Percentiles rank a stretch among this genome's conserved stretches.
phyloP scores from a whole-genome alignment of 2,329 filamentous ascomycete species.

The Corniculantispora saksenae region DNA sequence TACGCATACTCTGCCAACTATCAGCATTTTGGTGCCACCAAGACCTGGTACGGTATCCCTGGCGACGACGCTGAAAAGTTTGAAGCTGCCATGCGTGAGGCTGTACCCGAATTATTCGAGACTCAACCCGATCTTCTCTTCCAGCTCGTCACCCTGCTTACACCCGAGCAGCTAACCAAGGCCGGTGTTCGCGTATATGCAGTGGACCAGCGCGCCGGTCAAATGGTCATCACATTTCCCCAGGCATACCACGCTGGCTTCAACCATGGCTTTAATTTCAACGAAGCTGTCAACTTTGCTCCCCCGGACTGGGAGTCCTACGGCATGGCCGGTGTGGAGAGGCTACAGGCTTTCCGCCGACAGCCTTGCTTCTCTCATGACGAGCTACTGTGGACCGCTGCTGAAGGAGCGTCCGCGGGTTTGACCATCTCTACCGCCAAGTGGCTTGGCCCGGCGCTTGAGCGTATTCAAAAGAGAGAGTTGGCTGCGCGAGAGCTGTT shows the following conservation, averaged over 20 bases:
- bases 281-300: conserved; percentile 97
- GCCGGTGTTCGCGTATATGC: conserved; percentile 92
- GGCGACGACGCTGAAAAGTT: conserved; percentile 93
- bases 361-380: conserved; percentile 98
- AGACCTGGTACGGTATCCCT: conserved; percentile 98
- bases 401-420: conserved; percentile 69
- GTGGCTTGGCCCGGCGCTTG: conserved; percentile 87
- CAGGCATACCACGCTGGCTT: conserved; percentile 97
- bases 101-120: conserved; percentile 94
- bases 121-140: conserved; percentile 95
- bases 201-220: conserved; percentile 91
- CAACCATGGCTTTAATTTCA: conserved; percentile 98
- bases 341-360: conserved; percentile 82
- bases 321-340: conserved; percentile 81
- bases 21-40: conserved; percentile 96
- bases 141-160: conserved; percentile 93
- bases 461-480: conserved; percentile 77
- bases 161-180: conserved; percentile 88
- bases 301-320: conserved; percentile 93
- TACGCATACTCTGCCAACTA: conserved; percentile 98
- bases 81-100: conserved; percentile 90
- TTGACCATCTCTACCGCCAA: conserved; percentile 85
- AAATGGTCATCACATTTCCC: conserved; percentile 95
- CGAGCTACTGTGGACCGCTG: conserved; percentile 88
- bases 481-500: conserved; percentile 68